Percentiles rank a stretch among this genome's conserved stretches.
Evolutionary conservation across 2,329 filamentous ascomycete genomes (phyloP).

Genomic region (Aspergillus intermedius): DNA sequence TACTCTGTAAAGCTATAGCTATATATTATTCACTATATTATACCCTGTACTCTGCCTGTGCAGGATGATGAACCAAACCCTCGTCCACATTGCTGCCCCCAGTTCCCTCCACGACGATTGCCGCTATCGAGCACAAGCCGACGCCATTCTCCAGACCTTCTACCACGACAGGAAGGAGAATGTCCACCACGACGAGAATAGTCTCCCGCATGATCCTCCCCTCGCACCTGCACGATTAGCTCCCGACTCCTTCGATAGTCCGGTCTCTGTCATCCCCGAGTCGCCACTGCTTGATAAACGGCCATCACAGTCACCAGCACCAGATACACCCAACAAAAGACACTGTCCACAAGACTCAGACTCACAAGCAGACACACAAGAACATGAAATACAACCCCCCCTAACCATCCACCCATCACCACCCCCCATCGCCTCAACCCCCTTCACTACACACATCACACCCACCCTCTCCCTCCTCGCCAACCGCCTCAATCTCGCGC

Average conservation of each 20-base stretch:
- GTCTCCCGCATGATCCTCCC: no score
- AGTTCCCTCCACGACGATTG: constrained; percentile 32
- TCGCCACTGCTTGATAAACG: constrained; percentile 34
- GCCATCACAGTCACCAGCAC: constrained; percentile 46
- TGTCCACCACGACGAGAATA: neutral
- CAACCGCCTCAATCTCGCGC: constrained; percentile 45
- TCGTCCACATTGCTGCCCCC: constrained; percentile 38
- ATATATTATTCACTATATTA: neutral
- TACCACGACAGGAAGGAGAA: neutral
- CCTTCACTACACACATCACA: constrained; percentile 53
- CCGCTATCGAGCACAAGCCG: constrained; percentile 33
- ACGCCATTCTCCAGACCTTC: constrained; percentile 22
- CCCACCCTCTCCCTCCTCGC: constrained; percentile 49
- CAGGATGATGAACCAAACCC: constrained; percentile 20
- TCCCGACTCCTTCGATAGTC: constrained; percentile 24
- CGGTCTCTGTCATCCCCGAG: constrained; percentile 35
- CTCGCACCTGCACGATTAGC: neutral
- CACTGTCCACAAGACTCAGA: neutral
- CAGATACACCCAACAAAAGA: neutral
- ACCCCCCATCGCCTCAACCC: constrained; percentile 44
- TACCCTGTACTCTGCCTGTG: neutral
- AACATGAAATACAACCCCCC: constrained; percentile 14
- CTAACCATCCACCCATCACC: constrained; percentile 47
- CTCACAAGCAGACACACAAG: neutral
- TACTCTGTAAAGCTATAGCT: neutral